These are phyloP conservation scores for Kwoniella newhampshirensis DNA, from an alignment of 768 basidiomycete genomes.

Conservation along the genomic window DNA sequence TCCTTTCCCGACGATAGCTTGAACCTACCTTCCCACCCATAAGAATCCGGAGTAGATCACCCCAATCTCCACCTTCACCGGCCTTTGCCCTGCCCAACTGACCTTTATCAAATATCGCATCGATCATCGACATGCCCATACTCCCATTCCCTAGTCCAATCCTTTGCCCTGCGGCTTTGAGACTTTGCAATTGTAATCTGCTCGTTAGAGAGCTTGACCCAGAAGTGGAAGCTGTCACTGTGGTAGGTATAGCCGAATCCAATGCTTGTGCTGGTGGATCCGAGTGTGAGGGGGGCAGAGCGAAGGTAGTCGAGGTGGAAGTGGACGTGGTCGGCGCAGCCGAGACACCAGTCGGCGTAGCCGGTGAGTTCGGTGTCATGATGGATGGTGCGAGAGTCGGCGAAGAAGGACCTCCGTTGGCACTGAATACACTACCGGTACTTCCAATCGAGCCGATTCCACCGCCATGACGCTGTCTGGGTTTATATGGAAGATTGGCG, in stretches of 20 bases:
- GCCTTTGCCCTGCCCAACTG: conserved; percentile 31
- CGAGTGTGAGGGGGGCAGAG: conserved; percentile 34
- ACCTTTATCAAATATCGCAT: conserved; percentile 51
- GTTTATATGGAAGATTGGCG: conserved; percentile 43
- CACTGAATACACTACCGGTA: conserved; percentile 14
- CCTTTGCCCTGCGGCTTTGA: conserved; percentile 53
- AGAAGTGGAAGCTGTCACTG: neutral
- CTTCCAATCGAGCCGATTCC: conserved; percentile 27
- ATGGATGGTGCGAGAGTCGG: conserved; percentile 13
- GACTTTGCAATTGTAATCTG: conserved; percentile 49
- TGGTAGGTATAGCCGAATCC: neutral
- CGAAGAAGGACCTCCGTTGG: conserved; percentile 4
- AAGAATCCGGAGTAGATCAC: conserved; percentile 43
- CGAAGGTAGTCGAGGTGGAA: conserved; percentile 43
- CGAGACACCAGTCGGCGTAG: conserved; percentile 24
- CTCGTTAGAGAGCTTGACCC: conserved; percentile 31
- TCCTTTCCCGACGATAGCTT: neutral
- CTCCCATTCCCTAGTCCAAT: conserved; percentile 51
- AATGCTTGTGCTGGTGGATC: conserved; percentile 14
- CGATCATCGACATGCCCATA: conserved; percentile 53
- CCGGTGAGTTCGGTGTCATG: conserved; percentile 10
- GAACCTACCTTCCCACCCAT: conserved; percentile 46
- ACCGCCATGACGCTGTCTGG: conserved; percentile 41
- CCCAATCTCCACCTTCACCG: conserved; percentile 47
- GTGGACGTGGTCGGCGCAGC: conserved; percentile 39